These are phyloP conservation scores for Aspergillus pseudoviridinutans DNA, from an alignment of 2,329 filamentous ascomycete species.

Conservation along the genomic window DNA sequence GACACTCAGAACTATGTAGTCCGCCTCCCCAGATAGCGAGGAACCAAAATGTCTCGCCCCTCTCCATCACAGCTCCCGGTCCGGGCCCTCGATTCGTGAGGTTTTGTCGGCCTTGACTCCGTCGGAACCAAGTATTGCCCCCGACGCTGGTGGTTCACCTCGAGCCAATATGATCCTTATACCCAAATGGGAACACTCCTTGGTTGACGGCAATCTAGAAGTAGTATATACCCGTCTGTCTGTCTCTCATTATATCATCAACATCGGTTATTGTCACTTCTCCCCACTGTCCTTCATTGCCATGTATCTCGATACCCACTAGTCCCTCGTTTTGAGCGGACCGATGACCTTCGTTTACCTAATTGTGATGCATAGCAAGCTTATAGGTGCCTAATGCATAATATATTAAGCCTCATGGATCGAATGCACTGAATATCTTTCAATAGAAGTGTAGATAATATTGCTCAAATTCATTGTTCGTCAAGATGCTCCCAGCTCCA, in stretches of 20 bases:
- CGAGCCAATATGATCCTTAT: not conserved
- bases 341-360: not conserved
- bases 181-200: not conserved
- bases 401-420: not conserved
- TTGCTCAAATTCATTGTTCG: slow-evolving; percentile 11
- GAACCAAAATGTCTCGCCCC: not conserved
- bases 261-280: not conserved
- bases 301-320: not conserved
- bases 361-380: not conserved
- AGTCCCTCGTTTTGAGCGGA: not conserved
- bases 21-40: not conserved
- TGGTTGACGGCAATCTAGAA: not conserved
- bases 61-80: not conserved
- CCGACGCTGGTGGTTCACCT: not conserved
- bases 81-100: not conserved
- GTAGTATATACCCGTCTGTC: not conserved
- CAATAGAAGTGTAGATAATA: slow-evolving; percentile 6
- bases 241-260: not conserved
- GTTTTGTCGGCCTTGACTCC: not conserved
- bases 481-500: not conserved
- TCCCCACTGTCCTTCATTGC: not conserved
- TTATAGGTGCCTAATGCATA: not conserved
- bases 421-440: not conserved
- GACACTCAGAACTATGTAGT: not conserved
- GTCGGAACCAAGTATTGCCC: not conserved